phyloP scores from a whole-genome alignment of 2,329 filamentous ascomycete species.

The Calonectria pauciramosa region DNA sequence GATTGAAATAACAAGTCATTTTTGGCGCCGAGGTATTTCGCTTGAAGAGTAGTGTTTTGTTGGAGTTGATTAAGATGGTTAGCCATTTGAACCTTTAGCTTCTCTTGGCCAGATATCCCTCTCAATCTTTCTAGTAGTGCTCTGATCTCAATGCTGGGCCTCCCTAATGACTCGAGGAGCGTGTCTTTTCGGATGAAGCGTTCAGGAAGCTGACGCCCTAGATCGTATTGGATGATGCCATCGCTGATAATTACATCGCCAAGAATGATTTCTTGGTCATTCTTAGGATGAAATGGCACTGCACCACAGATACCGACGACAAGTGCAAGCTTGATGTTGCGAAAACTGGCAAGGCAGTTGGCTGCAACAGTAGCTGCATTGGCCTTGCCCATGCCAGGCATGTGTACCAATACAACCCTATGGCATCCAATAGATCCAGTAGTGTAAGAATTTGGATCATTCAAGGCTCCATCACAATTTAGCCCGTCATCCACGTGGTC shows the following conservation, averaged over 20 bases:
- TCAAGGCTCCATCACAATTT: constrained; percentile 38
- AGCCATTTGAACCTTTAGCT: background rate
- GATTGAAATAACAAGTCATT: background rate
- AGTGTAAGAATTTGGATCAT: constrained; percentile 37
- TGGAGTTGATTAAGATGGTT: background rate
- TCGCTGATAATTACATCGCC: constrained; percentile 47
- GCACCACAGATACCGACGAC: constrained; percentile 31
- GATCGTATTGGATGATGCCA: constrained; percentile 47
- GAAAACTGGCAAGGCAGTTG: background rate
- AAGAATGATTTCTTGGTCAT: constrained; percentile 35
- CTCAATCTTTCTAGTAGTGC: constrained; percentile 41
- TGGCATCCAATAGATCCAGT: background rate
- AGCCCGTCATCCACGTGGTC: constrained; percentile 25
- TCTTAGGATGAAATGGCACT: constrained; percentile 25
- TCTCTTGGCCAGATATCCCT: constrained; percentile 1
- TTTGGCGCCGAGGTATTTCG: background rate
- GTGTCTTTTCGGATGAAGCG: constrained; percentile 40
- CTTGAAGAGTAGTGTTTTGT: background rate
- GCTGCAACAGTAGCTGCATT: background rate
- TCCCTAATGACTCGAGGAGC: constrained; percentile 33
- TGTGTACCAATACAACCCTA: background rate
- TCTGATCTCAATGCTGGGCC: constrained; percentile 39
- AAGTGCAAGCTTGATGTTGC: background rate
- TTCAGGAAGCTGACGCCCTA: constrained; percentile 41
- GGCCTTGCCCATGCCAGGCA: constrained; percentile 10